Evolutionary conservation across 768 basidiomycete species (phyloP).

Genomic region (Chalciporus piperatus): DNA sequence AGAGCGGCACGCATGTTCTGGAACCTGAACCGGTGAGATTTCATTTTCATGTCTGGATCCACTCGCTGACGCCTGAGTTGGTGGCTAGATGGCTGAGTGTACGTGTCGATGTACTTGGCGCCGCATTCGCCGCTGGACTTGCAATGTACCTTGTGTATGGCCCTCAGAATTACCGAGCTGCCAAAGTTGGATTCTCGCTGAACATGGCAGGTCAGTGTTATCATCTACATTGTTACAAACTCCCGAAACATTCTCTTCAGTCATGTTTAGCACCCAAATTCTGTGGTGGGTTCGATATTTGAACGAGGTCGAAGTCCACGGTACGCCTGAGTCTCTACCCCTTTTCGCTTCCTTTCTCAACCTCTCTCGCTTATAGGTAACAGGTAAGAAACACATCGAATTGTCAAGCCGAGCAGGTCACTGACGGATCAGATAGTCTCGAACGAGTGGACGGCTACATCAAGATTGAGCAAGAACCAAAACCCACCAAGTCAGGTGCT

Average conservation of each 20-base stretch:
- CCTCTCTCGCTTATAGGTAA: conserved; percentile 26
- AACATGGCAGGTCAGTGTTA: conserved; percentile 38
- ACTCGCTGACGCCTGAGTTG: conserved; percentile 41
- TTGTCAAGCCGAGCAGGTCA: too few relatives aligned
- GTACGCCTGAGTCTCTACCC: conserved; percentile 22
- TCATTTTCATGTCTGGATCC: too few relatives aligned
- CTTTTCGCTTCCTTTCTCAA: conserved; percentile 34
- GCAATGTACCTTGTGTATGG: conserved; percentile 53
- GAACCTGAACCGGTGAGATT: conserved; percentile 42
- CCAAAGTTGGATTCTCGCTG: conserved; percentile 38
- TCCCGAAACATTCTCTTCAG: conserved; percentile 18
- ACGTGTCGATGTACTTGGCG: conserved; percentile 55
- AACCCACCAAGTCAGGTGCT: conserved; percentile 36
- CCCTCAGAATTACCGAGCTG: conserved; percentile 6
- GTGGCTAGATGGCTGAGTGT: conserved; percentile 43
- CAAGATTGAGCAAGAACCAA: conserved; percentile 43
- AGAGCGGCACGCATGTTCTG: conserved; percentile 42
- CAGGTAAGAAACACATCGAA: conserved; percentile 28
- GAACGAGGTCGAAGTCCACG: conserved; percentile 45
- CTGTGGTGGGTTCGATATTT: conserved; percentile 45
- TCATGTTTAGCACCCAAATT: conserved; percentile 56
- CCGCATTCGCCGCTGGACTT: conserved; percentile 48
- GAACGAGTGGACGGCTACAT: too few relatives aligned
- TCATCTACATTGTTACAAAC: neutral
- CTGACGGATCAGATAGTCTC: too few relatives aligned